Conservation (phyloP, 2,329 filamentous ascomycete genomes). For the Aspergillus quadricinctus region DNA sequence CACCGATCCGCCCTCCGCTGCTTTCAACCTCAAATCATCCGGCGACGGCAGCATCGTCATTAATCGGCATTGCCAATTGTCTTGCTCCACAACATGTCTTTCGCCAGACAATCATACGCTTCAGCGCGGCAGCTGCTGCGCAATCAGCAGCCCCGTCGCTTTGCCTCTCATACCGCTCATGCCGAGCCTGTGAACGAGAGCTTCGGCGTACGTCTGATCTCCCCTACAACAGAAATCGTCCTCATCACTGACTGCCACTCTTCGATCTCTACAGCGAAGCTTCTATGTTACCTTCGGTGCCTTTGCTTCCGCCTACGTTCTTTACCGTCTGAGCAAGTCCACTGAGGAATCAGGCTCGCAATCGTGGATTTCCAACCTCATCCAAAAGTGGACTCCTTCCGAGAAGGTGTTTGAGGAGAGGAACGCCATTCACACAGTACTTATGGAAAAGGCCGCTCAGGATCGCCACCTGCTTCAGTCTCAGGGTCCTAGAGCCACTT, state of each 20-base stretch:
- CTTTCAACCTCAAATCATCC: conserved; percentile 17
- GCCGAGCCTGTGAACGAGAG: conserved; percentile 43
- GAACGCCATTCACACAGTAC: conserved; percentile 57
- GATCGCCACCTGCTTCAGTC: conserved; percentile 59
- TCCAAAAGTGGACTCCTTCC: conserved; percentile 53
- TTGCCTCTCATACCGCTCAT: conserved; percentile 40
- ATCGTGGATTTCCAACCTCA: conserved; percentile 44
- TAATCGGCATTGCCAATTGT: conserved; percentile 28
- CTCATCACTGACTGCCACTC: conserved; percentile 14
- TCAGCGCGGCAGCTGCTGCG: conserved; percentile 36
- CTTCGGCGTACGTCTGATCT: conserved; percentile 39
- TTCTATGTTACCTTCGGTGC: conserved; percentile 45
- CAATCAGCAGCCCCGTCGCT: conserved; percentile 41
- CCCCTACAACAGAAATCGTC: neutral
- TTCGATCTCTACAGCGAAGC: conserved; percentile 35
- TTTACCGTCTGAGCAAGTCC: conserved; percentile 41
- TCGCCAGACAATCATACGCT: conserved; percentile 38
- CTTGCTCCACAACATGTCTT: conserved; percentile 36
- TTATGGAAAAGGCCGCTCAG: conserved; percentile 59
- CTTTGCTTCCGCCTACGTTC: conserved; percentile 38
- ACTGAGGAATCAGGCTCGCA: conserved; percentile 34
- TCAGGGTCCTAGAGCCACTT: conserved; percentile 36
- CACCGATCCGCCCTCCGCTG: conserved; percentile 11
- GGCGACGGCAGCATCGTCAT: conserved; percentile 25
- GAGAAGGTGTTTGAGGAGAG: conserved; percentile 51